phyloP scores from a whole-genome alignment of 2,329 filamentous ascomycete genomes.

The Ophiosphaerella korrae region DNA sequence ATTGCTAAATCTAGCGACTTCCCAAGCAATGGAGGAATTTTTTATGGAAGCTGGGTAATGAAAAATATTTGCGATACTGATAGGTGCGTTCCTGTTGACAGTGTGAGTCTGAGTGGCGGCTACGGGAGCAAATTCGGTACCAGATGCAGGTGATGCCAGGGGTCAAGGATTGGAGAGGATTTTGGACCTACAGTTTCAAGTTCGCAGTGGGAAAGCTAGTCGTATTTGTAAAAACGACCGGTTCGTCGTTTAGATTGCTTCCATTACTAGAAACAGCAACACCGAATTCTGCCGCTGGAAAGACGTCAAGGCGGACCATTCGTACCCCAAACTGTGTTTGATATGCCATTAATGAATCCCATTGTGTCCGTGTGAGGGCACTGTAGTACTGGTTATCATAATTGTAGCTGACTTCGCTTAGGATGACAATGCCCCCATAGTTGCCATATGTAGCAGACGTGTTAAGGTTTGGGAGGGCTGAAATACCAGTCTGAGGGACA shows the following conservation, averaged over 20 bases:
- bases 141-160: not conserved
- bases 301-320: constrained; percentile 65
- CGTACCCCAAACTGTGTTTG: constrained; percentile 63
- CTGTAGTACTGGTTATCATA: constrained; percentile 57
- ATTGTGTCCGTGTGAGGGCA: constrained; percentile 62
- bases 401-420: constrained; percentile 61
- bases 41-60: constrained; percentile 64
- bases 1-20: constrained; percentile 55
- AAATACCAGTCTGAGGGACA: constrained; percentile 59
- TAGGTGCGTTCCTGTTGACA: constrained; percentile 24
- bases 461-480: constrained; percentile 59
- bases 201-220: constrained; percentile 61
- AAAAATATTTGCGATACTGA: constrained; percentile 53
- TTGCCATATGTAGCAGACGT: constrained; percentile 57
- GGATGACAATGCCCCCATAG: constrained; percentile 64
- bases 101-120: constrained; percentile 8
- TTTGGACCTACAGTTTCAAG: constrained; percentile 50
- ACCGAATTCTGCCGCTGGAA: constrained; percentile 59
- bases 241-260: constrained; percentile 40
- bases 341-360: constrained; percentile 61
- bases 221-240: constrained; percentile 59
- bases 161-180: not conserved
- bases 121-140: no score
- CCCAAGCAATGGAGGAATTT: constrained; percentile 58
- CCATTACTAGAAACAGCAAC: constrained; percentile 35